Evolutionary conservation across 257 asterid species (phyloP), one percentile per base, ranked within the genome.

Genomic region (Buddleja alternifolia): DNA sequence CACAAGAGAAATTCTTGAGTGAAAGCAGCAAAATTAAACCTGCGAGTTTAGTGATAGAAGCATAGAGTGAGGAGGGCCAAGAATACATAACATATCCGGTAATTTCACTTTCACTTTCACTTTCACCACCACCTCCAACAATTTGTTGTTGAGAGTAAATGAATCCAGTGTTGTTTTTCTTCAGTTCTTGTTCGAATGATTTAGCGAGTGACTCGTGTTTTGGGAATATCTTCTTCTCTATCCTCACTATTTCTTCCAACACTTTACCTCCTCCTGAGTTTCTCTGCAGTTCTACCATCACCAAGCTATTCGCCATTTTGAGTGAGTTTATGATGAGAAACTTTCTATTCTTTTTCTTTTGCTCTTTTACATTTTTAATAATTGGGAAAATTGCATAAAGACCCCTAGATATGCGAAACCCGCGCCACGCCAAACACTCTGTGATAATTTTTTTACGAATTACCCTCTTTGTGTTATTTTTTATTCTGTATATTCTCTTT

Each of bases 181-280:
- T 82, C 23, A 88, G 83, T 78, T 90, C 96, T 47, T 80, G 81
- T 65, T 88, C 85, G 67, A 93, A 93, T 7, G 85, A 80, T 42
- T 83, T 78, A 57, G 98, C 89, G 1, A 93, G 87, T 4, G 97
- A 93, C 73, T 93, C 97, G 74, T 90, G 97, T 73, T 93, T 93
- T 0, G 98, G 98, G 75, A 93, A 93, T 19, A 82, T 62, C 81
- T 77, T 80, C 65, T 85, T 93, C 96, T 93, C 98, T 40, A 86
- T 86, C 72, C 87, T 81, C 60, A 83, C 88, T 7, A 93, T 84
- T 12, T 84, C 96, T 19, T 84, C 93, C 60, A 90, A 84, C 61
- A 77, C 63, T 54, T 82, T 71, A 4, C 37, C 75, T 77, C 86
- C 74, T 55, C 63, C 19, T 14, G 97, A 85, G 67, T 80, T 86